Conservation (phyloP, 2,329 filamentous ascomycete genomes). For the Verticillium dahliae region DNA sequence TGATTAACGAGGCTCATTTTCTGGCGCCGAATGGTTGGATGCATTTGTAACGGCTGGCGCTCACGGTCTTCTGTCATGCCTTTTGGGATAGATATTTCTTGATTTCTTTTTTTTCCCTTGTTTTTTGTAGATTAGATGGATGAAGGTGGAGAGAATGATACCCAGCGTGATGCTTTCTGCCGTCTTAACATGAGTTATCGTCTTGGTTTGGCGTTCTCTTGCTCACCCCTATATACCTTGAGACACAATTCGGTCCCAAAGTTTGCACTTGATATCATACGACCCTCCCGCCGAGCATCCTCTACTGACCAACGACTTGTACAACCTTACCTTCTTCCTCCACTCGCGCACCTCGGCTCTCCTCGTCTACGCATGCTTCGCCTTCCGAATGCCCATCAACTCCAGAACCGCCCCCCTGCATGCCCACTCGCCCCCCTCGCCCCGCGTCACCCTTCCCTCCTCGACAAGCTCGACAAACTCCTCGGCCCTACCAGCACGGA, state of each 20-base stretch:
- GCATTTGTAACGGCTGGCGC: constrained; percentile 34
- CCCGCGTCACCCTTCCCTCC: background rate
- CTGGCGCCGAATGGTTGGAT: constrained; percentile 51
- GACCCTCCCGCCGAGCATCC: background rate
- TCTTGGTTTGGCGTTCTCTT: too few relatives aligned
- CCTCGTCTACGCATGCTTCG: background rate
- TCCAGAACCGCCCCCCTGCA: constrained; percentile 2
- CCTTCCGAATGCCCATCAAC: background rate
- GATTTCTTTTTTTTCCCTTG: too few relatives aligned
- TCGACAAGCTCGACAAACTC: constrained; percentile 1
- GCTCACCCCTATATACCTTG: too few relatives aligned
- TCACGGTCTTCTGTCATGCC: background rate
- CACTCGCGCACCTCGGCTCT: background rate
- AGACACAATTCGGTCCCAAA: too few relatives aligned
- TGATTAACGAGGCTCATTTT: constrained; percentile 58
- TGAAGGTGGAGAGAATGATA: background rate
- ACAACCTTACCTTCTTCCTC: background rate
- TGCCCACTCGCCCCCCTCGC: constrained; percentile 1
- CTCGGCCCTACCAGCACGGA: background rate
- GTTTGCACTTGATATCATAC: too few relatives aligned
- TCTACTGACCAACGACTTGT: background rate
- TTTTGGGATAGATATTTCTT: constrained; percentile 1
- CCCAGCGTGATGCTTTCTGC: background rate
- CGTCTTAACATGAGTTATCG: too few relatives aligned
- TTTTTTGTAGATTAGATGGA: background rate